Evolutionary conservation across 73 alveolate genomes (phyloP).

Genomic region (Tetrahymena malaccensis): DNA sequence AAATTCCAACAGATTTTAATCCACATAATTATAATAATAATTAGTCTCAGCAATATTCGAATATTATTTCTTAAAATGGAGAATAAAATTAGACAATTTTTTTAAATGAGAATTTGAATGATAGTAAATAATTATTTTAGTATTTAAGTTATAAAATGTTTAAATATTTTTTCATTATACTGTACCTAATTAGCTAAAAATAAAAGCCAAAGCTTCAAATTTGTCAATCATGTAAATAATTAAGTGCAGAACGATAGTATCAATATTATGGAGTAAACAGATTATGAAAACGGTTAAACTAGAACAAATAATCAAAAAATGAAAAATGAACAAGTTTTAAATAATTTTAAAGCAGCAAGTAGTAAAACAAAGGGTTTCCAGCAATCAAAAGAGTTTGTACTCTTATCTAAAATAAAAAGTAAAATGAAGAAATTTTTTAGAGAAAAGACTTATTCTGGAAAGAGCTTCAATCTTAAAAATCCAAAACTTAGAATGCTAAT

Average conservation of each 20-base stretch:
- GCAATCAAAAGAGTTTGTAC: not conserved
- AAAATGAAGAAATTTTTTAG: not conserved
- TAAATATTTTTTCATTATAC: too few relatives aligned
- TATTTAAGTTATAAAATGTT: too few relatives aligned
- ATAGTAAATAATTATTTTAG: too few relatives aligned
- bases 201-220: not conserved
- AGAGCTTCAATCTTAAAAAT: too few relatives aligned
- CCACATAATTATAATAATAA: not conserved
- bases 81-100: not conserved
- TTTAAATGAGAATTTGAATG: not conserved
- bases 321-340: not conserved
- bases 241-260: too few relatives aligned
- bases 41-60: not conserved
- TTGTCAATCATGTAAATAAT: not conserved
- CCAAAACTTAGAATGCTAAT: not conserved
- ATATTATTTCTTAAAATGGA: not conserved
- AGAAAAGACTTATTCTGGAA: not conserved
- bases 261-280: not conserved
- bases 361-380: not conserved
- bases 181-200: not conserved
- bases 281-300: not conserved
- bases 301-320: not conserved
- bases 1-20: not conserved
- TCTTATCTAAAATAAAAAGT: not conserved
- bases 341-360: too few relatives aligned